Percentiles rank a stretch among this genome's conserved stretches.
These are phyloP conservation scores for Colletotrichum scovillei DNA, from an alignment of 2,329 filamentous ascomycete genomes.

Conservation along the genomic window DNA sequence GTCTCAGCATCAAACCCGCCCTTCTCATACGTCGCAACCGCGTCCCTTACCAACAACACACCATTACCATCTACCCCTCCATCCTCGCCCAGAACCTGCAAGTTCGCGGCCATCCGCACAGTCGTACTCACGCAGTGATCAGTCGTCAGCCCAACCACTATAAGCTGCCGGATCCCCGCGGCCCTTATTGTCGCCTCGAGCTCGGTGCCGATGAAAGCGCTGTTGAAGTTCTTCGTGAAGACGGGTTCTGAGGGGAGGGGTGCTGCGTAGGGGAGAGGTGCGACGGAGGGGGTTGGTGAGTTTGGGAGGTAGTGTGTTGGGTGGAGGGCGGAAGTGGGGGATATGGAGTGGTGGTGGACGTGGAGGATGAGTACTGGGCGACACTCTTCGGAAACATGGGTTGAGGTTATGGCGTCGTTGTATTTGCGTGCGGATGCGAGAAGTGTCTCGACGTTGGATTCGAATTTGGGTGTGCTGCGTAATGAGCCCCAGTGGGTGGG, in stretches of 20 bases:
- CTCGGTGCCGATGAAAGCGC: conserved; percentile 56
- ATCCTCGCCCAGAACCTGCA: conserved; percentile 52
- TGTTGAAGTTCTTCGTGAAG: conserved; percentile 58
- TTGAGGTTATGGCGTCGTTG: neutral
- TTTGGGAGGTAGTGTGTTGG: conserved; percentile 43
- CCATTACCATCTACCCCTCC: conserved; percentile 42
- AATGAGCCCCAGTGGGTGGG: conserved; percentile 51
- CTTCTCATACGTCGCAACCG: conserved; percentile 57
- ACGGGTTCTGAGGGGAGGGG: conserved; percentile 49
- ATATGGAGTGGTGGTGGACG: conserved; percentile 54
- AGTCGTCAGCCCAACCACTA: conserved; percentile 56
- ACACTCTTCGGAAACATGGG: no score
- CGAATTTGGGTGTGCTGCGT: conserved; percentile 57
- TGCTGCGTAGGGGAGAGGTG: conserved; percentile 39
- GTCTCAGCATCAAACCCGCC: conserved; percentile 56
- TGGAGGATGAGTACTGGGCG: conserved; percentile 55
- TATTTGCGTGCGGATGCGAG: conserved; percentile 43
- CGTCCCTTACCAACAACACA: conserved; percentile 56
- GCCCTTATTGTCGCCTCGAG: conserved; percentile 50
- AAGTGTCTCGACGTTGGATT: conserved; percentile 53
- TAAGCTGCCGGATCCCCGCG: conserved; percentile 48
- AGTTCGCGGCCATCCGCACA: conserved; percentile 58
- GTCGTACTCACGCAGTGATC: conserved; percentile 63
- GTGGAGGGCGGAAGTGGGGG: conserved; percentile 48
- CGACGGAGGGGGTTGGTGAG: conserved; percentile 45